phyloP scores from a whole-genome alignment of 2,329 filamentous ascomycete species.

The Epichloe sibirici region DNA sequence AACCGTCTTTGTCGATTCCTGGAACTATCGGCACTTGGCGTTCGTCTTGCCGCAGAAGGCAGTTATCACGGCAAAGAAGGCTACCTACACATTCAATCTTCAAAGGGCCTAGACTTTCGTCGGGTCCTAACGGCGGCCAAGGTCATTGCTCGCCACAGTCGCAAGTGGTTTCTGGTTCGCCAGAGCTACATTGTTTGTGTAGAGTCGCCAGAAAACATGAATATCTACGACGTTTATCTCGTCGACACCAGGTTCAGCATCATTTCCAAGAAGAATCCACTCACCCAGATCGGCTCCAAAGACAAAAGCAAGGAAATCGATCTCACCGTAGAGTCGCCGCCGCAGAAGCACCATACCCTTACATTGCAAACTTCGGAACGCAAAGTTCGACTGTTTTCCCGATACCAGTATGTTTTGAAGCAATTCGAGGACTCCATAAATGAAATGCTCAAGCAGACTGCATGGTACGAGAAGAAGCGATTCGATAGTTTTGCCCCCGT shows the following conservation, averaged over 20 bases:
- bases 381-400: conserved; percentile 79
- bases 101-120: conserved; percentile 77
- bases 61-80: conserved; percentile 98
- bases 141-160: conserved; percentile 70
- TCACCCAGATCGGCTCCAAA: conserved; percentile 41
- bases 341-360: conserved; percentile 64
- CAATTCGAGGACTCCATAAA: conserved; percentile 92
- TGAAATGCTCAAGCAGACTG: conserved; percentile 71
- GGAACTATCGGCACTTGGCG: conserved; percentile 85
- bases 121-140: conserved; percentile 67
- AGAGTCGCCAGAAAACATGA: conserved; percentile 97
- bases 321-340: conserved; percentile 23
- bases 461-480: conserved; percentile 72
- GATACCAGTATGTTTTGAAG: conserved; percentile 76
- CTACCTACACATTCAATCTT: conserved; percentile 80
- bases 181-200: conserved; percentile 97
- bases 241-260: conserved; percentile 81
- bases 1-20: conserved; percentile 93
- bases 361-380: conserved; percentile 86
- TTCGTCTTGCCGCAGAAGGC: conserved; percentile 85
- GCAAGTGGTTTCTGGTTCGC: conserved; percentile 96
- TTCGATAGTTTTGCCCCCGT: conserved; percentile 93
- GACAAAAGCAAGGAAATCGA: conserved; percentile 43
- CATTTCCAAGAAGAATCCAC: conserved; percentile 55
- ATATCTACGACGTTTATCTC: conserved; percentile 97